Base-by-base conservation (phyloP, 2,329 filamentous ascomycete species). In the Talaromyces funiculosus region DNA sequence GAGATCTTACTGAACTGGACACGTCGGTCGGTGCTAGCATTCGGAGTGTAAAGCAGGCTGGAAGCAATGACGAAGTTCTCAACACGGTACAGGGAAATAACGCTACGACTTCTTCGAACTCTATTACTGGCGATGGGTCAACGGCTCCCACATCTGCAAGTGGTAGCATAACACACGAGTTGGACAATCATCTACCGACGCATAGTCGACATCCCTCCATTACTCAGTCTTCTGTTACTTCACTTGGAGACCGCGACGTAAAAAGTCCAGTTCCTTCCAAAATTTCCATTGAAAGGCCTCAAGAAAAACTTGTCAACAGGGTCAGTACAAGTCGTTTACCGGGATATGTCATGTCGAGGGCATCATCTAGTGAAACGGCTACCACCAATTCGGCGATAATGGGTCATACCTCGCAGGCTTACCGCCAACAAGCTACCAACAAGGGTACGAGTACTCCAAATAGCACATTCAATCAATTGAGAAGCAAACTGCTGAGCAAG, bases 401-500 rank as follows among this genome's bases (percentile, higher is more conserved):
- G 38, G 66, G 69, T 38, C 62, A 66, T n/a, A 57, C 59, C 18
- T 60, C 57, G 22, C 65, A 64, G 53, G 61, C 65, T 51, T 64
- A 63, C 26, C 63, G 65, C 10, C 57, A 64, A 26, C 67, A 63
- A 22, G 61, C 65, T 16, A 61, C 67, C 45, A 53, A 57, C 24
- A 49, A 59, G 26, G 61, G 64, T 12, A 59, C 63, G 38, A 69
- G 72, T 58, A 64, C 62, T 24, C 66, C 59, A 57, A 72, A 71
- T 33, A 68, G 72, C 60, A 75, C 75, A 63, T 71, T 82, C 58
- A 77, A 78, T 54, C 87, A 89, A 66, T 88, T 96, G 80, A 86
- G 89, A 64, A 90, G 90, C 68, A 92, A 93, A 69, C 87, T 99
- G 7, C 78, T 97, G 49, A 96, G 90, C 72, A 94, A 92, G 69